Evolutionary conservation across 1,284 basidiomycete genomes (phyloP).

Genomic region (Uromyces viciae-fabae): DNA sequence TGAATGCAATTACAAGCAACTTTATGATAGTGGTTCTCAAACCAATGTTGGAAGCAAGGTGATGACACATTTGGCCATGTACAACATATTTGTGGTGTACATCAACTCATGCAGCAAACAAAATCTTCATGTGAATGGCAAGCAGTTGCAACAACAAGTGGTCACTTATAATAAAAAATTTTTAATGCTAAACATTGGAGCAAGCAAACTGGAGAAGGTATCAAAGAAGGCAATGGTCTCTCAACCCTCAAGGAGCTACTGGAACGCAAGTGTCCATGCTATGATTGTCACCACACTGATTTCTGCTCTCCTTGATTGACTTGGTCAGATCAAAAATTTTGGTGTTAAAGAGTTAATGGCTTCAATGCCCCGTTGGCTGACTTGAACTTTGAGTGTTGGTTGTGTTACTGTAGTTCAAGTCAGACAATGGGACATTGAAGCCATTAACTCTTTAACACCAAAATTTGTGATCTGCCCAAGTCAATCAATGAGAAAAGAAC

Average conservation of each 20-base stretch:
- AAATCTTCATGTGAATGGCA: not conserved
- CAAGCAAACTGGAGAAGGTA: not conserved
- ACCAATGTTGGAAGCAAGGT: not conserved
- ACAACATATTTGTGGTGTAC: not conserved
- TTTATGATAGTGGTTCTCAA: not conserved
- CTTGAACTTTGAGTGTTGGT: no score
- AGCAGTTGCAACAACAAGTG: not conserved
- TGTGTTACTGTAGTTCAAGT: no score
- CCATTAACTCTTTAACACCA: no score
- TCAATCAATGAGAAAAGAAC: no score
- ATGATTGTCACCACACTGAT: no score
- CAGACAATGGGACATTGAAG: no score
- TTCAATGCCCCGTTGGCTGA: no score
- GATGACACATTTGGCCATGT: not conserved
- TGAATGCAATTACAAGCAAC: not conserved
- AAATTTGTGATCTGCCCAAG: no score
- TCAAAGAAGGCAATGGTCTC: not conserved
- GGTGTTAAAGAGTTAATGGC: no score
- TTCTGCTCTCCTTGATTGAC: no score
- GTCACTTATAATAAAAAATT: not conserved
- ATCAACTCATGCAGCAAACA: not conserved
- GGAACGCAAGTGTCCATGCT: not conserved
- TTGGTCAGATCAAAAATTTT: no score
- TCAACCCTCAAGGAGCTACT: not conserved
- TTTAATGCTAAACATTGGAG: not conserved